Evolutionary conservation across 1,139 yeast species (phyloP).

Genomic region (Debaryomyces fabryi): DNA sequence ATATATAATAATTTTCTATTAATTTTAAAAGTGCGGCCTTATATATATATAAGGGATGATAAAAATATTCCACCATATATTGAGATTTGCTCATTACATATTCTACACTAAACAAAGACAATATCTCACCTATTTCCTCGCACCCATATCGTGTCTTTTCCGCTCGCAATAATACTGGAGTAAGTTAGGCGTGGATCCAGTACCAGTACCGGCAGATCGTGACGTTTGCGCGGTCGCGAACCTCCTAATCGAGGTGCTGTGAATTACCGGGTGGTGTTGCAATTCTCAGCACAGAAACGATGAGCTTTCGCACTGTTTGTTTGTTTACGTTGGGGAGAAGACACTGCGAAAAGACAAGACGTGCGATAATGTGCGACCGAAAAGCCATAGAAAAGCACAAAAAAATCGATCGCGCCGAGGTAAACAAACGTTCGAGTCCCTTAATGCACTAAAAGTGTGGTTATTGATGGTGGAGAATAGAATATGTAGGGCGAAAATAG

Average conservation of each 20-base stretch:
- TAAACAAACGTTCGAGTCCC: neutral
- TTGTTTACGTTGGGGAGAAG: neutral
- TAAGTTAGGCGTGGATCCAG: neutral
- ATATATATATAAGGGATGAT: slow-evolving; percentile 4
- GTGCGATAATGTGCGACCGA: neutral
- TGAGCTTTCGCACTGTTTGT: slow-evolving; percentile 1
- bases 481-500: neutral
- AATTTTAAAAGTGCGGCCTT: slow-evolving; percentile 1
- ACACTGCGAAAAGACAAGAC: neutral
- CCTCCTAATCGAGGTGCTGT: neutral
- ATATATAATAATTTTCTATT: neutral
- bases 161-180: neutral
- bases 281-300: neutral
- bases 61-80: neutral
- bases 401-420: neutral
- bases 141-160: slow-evolving; percentile 4
- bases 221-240: slow-evolving; percentile 1
- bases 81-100: neutral
- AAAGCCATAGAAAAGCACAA: neutral
- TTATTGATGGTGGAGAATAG: neutral
- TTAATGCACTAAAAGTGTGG: neutral
- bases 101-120: slow-evolving; percentile 1
- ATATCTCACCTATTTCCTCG: neutral
- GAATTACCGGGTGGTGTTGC: neutral
- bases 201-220: neutral